These are phyloP conservation scores for Populus deltoides DNA, from an alignment of 345 rosid genomes.

Conservation along the genomic window DNA sequence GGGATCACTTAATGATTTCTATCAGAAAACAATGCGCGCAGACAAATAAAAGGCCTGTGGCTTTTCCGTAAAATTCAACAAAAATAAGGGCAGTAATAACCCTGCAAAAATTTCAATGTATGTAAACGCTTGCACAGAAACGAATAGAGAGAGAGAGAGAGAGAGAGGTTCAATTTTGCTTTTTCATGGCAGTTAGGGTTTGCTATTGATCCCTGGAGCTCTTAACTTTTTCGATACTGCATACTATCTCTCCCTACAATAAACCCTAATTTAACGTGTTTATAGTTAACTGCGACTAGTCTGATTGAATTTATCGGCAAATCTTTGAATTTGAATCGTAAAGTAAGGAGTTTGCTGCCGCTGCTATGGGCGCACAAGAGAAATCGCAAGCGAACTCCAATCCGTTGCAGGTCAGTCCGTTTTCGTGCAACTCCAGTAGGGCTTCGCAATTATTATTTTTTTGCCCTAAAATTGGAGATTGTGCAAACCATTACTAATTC, in stretches of 20 bases:
- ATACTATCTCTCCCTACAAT: not conserved
- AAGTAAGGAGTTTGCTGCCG: conserved; percentile 11
- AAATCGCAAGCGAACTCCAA: conserved; percentile 68
- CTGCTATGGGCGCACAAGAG: conserved; percentile 80
- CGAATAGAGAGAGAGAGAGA: conserved; percentile 20
- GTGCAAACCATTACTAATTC: not conserved
- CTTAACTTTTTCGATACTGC: not conserved
- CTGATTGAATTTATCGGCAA: conserved; percentile 18
- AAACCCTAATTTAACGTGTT: conserved; percentile 54
- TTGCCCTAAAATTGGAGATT: conserved; percentile 24
- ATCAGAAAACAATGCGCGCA: conserved; percentile 15
- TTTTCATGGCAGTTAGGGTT: conserved; percentile 63
- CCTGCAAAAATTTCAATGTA: not conserved
- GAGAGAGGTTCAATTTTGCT: conserved; percentile 25
- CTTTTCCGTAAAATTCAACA: conserved; percentile 9
- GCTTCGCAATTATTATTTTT: not conserved
- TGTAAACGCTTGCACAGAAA: conserved; percentile 19
- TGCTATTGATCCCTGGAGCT: conserved; percentile 34
- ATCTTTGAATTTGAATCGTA: conserved; percentile 29
- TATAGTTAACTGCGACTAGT: conserved; percentile 3
- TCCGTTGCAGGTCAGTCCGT: conserved; percentile 78
- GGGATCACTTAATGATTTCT: not conserved
- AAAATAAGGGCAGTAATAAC: not conserved
- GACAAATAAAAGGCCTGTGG: conserved; percentile 4
- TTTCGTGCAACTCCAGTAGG: not conserved